A percentile compares a stretch with the other conserved stretches of the same genome.
phyloP scores from a whole-genome alignment of 2,329 filamentous ascomycete genomes.

The Paecilomyces formosus region DNA sequence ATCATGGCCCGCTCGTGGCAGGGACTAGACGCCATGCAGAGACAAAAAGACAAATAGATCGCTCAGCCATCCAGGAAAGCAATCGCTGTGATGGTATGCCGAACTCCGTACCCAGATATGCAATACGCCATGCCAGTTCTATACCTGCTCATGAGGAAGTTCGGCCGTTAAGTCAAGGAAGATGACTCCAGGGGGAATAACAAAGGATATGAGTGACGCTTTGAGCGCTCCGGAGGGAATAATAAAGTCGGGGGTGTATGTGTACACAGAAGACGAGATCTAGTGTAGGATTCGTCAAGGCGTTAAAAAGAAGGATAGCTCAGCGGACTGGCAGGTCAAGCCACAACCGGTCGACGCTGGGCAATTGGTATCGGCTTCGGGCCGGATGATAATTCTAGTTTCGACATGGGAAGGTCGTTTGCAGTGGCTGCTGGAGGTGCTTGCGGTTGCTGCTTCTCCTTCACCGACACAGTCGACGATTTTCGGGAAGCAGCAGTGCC shows the following conservation, averaged over 20 bases:
- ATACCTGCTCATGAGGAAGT: background rate
- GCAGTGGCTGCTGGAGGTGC: conserved; percentile 14
- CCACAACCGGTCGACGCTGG: conserved; percentile 26
- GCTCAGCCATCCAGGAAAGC: background rate
- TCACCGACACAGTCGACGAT: conserved; percentile 13
- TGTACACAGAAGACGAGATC: background rate
- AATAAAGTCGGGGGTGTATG: background rate
- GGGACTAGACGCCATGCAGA: background rate
- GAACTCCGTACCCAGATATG: background rate
- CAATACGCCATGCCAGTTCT: background rate
- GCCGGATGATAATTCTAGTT: conserved; percentile 24
- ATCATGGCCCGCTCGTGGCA: background rate
- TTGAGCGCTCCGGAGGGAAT: background rate
- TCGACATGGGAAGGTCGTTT: conserved; percentile 24
- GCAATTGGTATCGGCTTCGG: conserved; percentile 32
- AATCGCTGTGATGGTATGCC: background rate
- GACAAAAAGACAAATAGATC: background rate
- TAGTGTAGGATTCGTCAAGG: background rate
- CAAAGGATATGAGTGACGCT: background rate
- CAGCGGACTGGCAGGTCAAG: conserved; percentile 13
- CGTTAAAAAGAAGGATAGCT: background rate
- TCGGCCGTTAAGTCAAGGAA: background rate
- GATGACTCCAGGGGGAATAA: background rate
- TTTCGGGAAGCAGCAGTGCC: conserved; percentile 13
- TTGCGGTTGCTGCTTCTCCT: conserved; percentile 12